Conservation (phyloP, 768 basidiomycete genomes). For the Phanerochaete carnosa region DNA sequence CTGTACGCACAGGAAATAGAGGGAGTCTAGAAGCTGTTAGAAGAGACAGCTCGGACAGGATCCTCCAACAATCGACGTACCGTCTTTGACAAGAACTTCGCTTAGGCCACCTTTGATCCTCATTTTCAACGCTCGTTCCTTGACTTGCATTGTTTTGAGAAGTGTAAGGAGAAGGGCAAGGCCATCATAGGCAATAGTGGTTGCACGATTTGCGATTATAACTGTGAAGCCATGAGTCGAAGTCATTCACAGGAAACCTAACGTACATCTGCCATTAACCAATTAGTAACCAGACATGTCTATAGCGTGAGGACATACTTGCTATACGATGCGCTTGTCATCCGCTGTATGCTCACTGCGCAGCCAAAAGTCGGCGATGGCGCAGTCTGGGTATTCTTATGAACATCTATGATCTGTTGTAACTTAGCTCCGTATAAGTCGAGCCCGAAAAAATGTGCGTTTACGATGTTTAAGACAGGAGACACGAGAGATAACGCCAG, state of each 20-base stretch:
- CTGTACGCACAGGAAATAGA: constrained; percentile 3
- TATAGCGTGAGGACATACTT: constrained; percentile 7
- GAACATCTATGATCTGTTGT: constrained; percentile 8
- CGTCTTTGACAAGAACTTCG: background rate
- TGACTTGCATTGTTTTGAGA: constrained; percentile 3
- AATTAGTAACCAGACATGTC: background rate
- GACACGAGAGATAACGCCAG: constrained; percentile 13
- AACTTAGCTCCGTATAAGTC: background rate
- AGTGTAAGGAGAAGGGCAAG: constrained; percentile 14
- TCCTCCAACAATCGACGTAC: background rate
- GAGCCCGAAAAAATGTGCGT: background rate
- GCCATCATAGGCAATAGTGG: constrained; percentile 11
- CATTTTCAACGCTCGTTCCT: background rate
- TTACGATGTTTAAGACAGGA: constrained; percentile 11
- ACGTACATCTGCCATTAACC: background rate
- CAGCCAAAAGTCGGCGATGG: constrained; percentile 18
- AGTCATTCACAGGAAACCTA: background rate
- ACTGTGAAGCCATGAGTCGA: background rate
- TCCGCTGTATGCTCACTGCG: constrained; percentile 4
- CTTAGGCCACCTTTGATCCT: background rate
- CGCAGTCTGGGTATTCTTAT: constrained; percentile 3
- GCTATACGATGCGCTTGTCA: constrained; percentile 1
- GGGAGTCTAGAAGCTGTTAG: background rate
- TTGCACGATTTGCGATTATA: constrained; percentile 11
- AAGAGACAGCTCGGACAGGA: background rate